Evolutionary conservation across 2,329 filamentous ascomycete species (phyloP).

Genomic region (Exutisphaerella laricina): DNA sequence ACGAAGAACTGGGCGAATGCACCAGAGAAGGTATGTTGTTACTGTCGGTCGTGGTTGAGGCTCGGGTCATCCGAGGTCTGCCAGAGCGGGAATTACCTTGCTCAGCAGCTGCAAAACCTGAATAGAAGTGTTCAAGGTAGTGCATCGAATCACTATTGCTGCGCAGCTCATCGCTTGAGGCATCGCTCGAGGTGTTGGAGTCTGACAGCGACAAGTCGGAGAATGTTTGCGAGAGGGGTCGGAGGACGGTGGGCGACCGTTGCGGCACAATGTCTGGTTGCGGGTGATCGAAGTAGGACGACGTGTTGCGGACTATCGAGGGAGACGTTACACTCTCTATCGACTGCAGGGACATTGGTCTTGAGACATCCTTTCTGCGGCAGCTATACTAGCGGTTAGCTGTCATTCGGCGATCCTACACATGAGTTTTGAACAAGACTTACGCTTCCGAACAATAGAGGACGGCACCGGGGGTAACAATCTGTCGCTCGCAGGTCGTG

Average conservation of each 20-base stretch:
- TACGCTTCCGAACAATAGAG: slow-evolving; percentile 63
- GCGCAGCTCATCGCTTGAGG: slow-evolving; percentile 8
- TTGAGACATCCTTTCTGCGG: slow-evolving; percentile 39
- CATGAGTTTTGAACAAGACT: no score
- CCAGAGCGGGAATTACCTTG: slow-evolving; percentile 11
- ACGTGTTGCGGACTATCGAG: slow-evolving; percentile 16
- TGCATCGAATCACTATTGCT: slow-evolving; percentile 38
- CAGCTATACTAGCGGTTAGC: slow-evolving; percentile 39
- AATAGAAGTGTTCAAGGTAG: slow-evolving; percentile 40
- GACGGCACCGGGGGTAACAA: slow-evolving; percentile 55
- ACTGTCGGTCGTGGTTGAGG: slow-evolving; percentile 17
- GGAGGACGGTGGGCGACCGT: slow-evolving; percentile 42
- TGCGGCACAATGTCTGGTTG: slow-evolving; percentile 43
- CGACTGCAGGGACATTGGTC: slow-evolving; percentile 17
- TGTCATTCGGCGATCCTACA: no score
- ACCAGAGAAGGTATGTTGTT: slow-evolving; percentile 41
- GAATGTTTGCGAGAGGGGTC: slow-evolving; percentile 34
- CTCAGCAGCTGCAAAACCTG: slow-evolving; percentile 26
- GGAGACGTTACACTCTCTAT: slow-evolving; percentile 26
- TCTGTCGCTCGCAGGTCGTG: slow-evolving; percentile 61
- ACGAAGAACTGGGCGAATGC: slow-evolving; percentile 43
- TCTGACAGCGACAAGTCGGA: slow-evolving; percentile 37
- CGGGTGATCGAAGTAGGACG: slow-evolving; percentile 23
- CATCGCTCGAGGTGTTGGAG: slow-evolving; percentile 13
- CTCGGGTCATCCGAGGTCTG: slow-evolving; percentile 18